Evolutionary conservation across 2,329 filamentous ascomycete species (phyloP).

Genomic region (Cytospora leucostoma): DNA sequence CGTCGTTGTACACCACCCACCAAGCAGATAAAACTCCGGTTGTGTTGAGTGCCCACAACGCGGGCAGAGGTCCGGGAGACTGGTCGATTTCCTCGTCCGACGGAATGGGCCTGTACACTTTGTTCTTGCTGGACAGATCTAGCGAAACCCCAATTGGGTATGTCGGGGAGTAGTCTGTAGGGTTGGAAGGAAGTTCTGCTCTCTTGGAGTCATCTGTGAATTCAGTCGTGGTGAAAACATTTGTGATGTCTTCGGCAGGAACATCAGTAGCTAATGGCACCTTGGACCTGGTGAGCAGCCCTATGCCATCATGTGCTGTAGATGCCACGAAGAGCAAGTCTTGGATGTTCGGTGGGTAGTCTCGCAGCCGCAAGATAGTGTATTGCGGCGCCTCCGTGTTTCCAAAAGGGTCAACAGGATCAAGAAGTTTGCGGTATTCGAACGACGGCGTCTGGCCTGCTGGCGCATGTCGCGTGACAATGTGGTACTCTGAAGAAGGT

Average conservation of each 20-base stretch:
- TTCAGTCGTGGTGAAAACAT: slow-evolving; percentile 73
- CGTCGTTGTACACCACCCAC: slow-evolving; percentile 92
- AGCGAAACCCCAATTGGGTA: slow-evolving; percentile 76
- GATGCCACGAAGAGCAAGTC: slow-evolving; percentile 83
- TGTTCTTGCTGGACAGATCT: slow-evolving; percentile 82
- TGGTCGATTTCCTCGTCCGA: slow-evolving; percentile 75
- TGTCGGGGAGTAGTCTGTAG: slow-evolving; percentile 65
- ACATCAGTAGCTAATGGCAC: slow-evolving; percentile 63
- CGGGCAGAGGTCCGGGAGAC: slow-evolving; percentile 79
- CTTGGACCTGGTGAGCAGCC: slow-evolving; percentile 74
- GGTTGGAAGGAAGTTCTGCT: slow-evolving; percentile 73
- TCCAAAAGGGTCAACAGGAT: slow-evolving; percentile 73
- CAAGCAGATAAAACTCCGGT: slow-evolving; percentile 83
- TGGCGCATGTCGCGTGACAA: slow-evolving; percentile 70
- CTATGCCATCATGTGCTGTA: slow-evolving; percentile 77
- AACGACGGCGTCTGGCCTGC: slow-evolving; percentile 52
- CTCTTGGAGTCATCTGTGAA: slow-evolving; percentile 73
- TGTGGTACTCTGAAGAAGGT: slow-evolving; percentile 72
- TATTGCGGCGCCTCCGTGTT: slow-evolving; percentile 71
- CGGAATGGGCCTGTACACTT: slow-evolving; percentile 74
- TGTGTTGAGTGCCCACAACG: slow-evolving; percentile 81
- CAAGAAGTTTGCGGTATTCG: slow-evolving; percentile 71
- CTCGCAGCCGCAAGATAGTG: slow-evolving; percentile 72
- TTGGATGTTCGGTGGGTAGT: slow-evolving; percentile 77
- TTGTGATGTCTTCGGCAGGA: slow-evolving; percentile 59